Percentiles rank a stretch among this genome's conserved stretches.
Conservation (phyloP, 2,329 filamentous ascomycete genomes). For the Colletotrichum abscissum region DNA sequence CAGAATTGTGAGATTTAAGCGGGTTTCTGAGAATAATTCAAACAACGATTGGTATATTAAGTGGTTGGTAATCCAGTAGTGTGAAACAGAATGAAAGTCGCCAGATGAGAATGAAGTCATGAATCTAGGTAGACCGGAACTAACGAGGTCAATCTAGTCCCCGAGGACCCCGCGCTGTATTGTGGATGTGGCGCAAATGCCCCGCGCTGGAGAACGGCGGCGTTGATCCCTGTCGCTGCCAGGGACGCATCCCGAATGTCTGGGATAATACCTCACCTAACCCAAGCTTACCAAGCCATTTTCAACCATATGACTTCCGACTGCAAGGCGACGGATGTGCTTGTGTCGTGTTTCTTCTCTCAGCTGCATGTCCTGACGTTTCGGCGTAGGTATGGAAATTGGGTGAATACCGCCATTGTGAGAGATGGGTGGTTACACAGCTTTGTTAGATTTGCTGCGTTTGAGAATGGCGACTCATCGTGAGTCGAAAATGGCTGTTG, state of each 20-base stretch:
- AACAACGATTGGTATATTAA: neutral
- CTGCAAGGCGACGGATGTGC: neutral
- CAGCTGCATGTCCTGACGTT: neutral
- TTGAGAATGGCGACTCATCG: neutral
- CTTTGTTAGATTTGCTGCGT: neutral
- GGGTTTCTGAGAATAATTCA: neutral
- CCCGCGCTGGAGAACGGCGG: conserved; percentile 20
- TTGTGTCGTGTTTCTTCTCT: neutral
- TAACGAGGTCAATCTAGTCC: neutral
- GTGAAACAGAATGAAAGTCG: neutral
- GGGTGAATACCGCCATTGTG: neutral
- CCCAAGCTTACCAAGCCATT: neutral
- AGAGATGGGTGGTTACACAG: neutral
- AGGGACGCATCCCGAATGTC: neutral
- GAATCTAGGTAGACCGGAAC: neutral
- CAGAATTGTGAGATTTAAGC: neutral
- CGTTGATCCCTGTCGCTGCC: conserved; percentile 11
- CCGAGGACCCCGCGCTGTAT: conserved; percentile 20
- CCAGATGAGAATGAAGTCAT: conserved; percentile 14
- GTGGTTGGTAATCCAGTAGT: neutral
- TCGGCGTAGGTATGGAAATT: neutral
- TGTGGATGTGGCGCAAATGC: neutral
- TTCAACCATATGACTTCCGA: neutral
- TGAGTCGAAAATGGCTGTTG: neutral
- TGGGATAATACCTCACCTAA: neutral